These are phyloP conservation scores for Zymoseptoria brevis DNA, from an alignment of 2,329 filamentous ascomycete species.

Conservation along the genomic window DNA sequence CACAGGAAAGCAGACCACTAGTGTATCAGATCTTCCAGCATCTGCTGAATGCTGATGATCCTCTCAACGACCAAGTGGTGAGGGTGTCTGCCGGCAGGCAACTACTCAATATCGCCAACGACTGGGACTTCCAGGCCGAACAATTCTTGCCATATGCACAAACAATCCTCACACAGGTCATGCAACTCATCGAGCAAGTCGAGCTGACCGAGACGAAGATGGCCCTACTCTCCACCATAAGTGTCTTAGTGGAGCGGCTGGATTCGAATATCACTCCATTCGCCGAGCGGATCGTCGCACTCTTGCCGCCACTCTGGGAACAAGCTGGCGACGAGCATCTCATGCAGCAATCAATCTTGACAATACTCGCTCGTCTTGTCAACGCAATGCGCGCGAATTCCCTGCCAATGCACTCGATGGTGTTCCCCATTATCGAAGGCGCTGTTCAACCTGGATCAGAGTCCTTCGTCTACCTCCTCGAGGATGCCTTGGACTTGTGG, in stretches of 20 bases:
- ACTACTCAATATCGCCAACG: slow-evolving; percentile 70
- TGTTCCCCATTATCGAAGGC: slow-evolving; percentile 73
- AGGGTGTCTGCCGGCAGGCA: slow-evolving; percentile 83
- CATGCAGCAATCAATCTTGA: slow-evolving; percentile 88
- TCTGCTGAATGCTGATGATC: slow-evolving; percentile 68
- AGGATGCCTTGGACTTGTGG: slow-evolving; percentile 90
- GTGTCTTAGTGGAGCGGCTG: slow-evolving; percentile 70
- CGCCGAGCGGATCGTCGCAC: slow-evolving; percentile 72
- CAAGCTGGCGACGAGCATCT: slow-evolving; percentile 78
- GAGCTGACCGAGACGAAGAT: slow-evolving; percentile 83
- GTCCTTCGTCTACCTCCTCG: slow-evolving; percentile 72
- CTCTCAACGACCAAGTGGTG: slow-evolving; percentile 82
- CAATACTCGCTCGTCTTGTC: slow-evolving; percentile 77
- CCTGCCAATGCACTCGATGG: slow-evolving; percentile 66
- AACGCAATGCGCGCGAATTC: slow-evolving; percentile 74
- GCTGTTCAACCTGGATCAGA: slow-evolving; percentile 69
- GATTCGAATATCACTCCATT: slow-evolving; percentile 61
- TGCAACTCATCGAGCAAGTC: slow-evolving; percentile 70
- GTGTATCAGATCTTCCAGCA: slow-evolving; percentile 87
- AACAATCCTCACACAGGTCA: slow-evolving; percentile 62
- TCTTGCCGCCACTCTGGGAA: slow-evolving; percentile 77
- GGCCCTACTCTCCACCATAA: slow-evolving; percentile 78
- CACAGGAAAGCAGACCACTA: slow-evolving; percentile 58
- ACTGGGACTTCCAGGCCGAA: slow-evolving; percentile 70
- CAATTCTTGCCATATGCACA: slow-evolving; percentile 71